Percentiles rank a stretch among this genome's conserved stretches.
Conservation (phyloP, 179 eudicot genomes). For the Beta lomatogona region DNA sequence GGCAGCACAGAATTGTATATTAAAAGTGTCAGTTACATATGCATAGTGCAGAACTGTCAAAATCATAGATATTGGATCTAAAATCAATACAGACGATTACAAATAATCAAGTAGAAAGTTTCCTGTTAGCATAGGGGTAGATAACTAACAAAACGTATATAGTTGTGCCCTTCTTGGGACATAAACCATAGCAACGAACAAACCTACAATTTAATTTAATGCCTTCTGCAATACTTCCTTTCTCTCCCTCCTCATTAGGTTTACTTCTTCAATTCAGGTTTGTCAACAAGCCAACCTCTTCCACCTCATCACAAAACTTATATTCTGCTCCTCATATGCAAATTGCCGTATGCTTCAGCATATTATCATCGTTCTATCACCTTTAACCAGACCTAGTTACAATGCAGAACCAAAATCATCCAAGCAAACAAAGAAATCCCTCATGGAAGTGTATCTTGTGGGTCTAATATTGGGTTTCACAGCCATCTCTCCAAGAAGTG, state of each 20-base stretch:
- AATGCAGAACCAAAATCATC: background rate
- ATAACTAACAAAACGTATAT: background rate
- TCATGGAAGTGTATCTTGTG: background rate
- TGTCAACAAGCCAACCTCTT: background rate
- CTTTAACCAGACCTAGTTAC: background rate
- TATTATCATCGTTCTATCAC: background rate
- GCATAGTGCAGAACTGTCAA: background rate
- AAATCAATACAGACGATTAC: background rate
- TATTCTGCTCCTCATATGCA: background rate
- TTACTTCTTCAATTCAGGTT: background rate
- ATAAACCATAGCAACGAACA: background rate
- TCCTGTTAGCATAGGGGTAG: background rate
- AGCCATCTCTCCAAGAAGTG: background rate
- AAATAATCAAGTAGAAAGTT: background rate
- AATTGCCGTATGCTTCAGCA: background rate
- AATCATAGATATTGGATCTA: background rate
- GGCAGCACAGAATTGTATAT: background rate
- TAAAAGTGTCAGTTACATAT: background rate
- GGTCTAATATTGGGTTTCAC: background rate
- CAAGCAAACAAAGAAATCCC: background rate
- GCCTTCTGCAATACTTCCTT: background rate
- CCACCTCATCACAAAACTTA: background rate
- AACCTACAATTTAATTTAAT: background rate
- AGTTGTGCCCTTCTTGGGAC: background rate
- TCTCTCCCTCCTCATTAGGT: background rate